A percentile compares a stretch with the other conserved stretches of the same genome.
phyloP scores from a whole-genome alignment of 2,329 filamentous ascomycete genomes.

The Amauroascus verrucosus region DNA sequence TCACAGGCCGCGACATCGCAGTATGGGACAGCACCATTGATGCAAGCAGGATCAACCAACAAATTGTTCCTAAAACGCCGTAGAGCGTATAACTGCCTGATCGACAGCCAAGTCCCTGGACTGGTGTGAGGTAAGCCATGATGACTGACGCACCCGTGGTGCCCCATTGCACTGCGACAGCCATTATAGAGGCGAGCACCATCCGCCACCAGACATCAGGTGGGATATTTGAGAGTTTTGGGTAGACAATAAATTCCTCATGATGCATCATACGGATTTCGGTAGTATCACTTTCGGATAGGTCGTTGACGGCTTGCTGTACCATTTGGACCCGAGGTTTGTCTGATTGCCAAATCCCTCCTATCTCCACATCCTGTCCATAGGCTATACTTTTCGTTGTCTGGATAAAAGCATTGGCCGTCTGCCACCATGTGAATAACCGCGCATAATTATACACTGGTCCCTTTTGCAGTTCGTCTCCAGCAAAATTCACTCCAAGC shows the following conservation, averaged over 20 bases:
- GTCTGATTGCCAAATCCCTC: background rate
- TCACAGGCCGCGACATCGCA: background rate
- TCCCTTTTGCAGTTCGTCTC: slow-evolving; percentile 6
- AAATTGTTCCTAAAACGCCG: background rate
- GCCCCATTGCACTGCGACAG: slow-evolving; percentile 4
- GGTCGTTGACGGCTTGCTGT: background rate
- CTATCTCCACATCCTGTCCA: background rate
- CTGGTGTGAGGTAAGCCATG: slow-evolving; percentile 6
- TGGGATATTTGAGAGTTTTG: background rate
- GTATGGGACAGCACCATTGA: slow-evolving; percentile 7
- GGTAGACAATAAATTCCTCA: background rate
- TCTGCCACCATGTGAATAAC: slow-evolving; percentile 5
- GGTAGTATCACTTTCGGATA: slow-evolving; percentile 1
- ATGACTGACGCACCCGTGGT: slow-evolving; percentile 3
- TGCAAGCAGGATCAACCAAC: background rate
- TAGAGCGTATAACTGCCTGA: slow-evolving; percentile 4
- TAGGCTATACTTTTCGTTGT: background rate
- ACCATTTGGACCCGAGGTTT: background rate
- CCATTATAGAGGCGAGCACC: slow-evolving; percentile 4
- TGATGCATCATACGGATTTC: background rate
- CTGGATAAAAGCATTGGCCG: background rate
- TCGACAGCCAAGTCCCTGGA: slow-evolving; percentile 2
- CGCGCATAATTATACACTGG: slow-evolving; percentile 7
- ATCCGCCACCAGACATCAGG: slow-evolving; percentile 8
- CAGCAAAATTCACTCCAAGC: slow-evolving; percentile 5